phyloP scores from a whole-genome alignment of 495 filamentous ascomycete species.

The Penicillium mononematosum region DNA sequence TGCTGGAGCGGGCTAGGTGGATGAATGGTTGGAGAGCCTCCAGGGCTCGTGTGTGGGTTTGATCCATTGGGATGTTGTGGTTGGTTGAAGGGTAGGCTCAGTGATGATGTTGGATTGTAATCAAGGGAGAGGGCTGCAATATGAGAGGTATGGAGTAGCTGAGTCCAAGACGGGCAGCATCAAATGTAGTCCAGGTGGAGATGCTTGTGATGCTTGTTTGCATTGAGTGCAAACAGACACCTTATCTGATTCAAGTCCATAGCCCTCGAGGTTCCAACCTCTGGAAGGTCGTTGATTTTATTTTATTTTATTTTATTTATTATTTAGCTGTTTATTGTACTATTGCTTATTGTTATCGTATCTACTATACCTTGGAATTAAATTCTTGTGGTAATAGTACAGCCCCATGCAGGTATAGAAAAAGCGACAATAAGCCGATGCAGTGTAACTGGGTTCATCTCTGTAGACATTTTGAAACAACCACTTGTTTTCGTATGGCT shows the following conservation, averaged over 20 bases:
- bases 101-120: not conserved
- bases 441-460: slow-evolving; percentile 5
- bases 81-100: not conserved
- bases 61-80: slow-evolving; percentile 61
- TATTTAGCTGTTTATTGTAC: not conserved
- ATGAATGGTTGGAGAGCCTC: slow-evolving; percentile 89
- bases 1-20: slow-evolving; percentile 72
- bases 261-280: no score
- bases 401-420: not conserved
- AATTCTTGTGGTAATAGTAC: not conserved
- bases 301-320: not conserved
- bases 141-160: slow-evolving; percentile 15
- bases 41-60: slow-evolving; percentile 68
- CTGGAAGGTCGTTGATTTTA: not conserved
- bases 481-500: not conserved
- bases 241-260: slow-evolving; percentile 12
- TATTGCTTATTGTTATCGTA: not conserved
- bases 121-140: slow-evolving; percentile 13
- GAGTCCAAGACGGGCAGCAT: slow-evolving; percentile 16
- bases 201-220: slow-evolving; percentile 26
- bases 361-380: not conserved
- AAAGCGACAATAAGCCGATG: slow-evolving; percentile 1
- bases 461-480: slow-evolving; percentile 10
- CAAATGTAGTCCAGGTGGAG: slow-evolving; percentile 4
- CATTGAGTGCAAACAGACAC: slow-evolving; percentile 23